A percentile compares a stretch with the other conserved stretches of the same genome.
Evolutionary conservation across 352 stramenopile species (phyloP).

Genomic region (Globisporangium abappressorium): DNA sequence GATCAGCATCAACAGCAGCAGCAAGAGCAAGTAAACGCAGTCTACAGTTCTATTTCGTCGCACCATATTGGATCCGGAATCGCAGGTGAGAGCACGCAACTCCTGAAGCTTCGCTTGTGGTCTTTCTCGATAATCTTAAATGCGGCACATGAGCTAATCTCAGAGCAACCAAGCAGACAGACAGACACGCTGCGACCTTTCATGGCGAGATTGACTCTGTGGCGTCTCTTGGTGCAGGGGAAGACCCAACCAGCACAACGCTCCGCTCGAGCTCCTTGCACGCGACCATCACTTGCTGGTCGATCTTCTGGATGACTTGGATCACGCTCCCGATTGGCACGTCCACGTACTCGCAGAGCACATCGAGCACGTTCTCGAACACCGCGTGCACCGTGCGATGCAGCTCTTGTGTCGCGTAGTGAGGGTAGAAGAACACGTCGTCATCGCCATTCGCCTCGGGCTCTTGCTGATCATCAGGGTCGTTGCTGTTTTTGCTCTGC

Average conservation of each 20-base stretch:
- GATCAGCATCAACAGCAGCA: neutral
- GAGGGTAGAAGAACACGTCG: slow-evolving; percentile 58
- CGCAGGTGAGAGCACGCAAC: neutral
- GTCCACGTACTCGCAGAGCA: slow-evolving; percentile 67
- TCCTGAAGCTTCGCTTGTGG: neutral
- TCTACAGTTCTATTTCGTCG: neutral
- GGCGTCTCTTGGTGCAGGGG: neutral
- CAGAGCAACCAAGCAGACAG: neutral
- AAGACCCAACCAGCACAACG: neutral
- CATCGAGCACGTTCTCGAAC: slow-evolving; percentile 58
- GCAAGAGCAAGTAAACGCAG: neutral
- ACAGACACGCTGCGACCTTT: neutral
- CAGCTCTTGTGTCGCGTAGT: slow-evolving; percentile 18
- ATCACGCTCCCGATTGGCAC: slow-evolving; percentile 45
- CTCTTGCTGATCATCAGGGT: slow-evolving; percentile 1
- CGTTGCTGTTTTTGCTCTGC: neutral
- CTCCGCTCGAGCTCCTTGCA: slow-evolving; percentile 13
- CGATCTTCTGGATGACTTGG: slow-evolving; percentile 23
- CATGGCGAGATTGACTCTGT: neutral
- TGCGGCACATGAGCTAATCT: neutral
- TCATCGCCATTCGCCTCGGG: slow-evolving; percentile 4
- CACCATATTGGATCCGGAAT: neutral
- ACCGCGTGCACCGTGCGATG: slow-evolving; percentile 40
- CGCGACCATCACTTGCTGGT: slow-evolving; percentile 29
- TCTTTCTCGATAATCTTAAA: neutral